These are phyloP conservation scores for Paulownia fortunei DNA, from an alignment of 257 asterid genomes.

Conservation along the genomic window DNA sequence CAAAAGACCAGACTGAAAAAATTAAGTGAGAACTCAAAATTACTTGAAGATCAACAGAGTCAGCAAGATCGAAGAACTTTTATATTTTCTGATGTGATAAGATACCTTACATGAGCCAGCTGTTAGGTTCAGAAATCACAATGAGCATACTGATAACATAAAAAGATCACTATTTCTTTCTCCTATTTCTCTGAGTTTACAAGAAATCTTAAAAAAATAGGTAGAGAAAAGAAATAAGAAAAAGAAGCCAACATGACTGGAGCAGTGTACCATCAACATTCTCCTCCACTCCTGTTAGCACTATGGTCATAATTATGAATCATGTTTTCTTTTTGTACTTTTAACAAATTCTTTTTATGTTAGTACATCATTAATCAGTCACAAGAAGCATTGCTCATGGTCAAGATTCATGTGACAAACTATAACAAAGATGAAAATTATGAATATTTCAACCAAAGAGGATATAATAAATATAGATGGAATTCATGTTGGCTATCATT, in stretches of 20 bases:
- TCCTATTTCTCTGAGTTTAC: not conserved
- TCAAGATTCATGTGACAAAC: not conserved
- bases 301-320: conserved; percentile 22
- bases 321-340: not conserved
- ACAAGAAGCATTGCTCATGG: not conserved
- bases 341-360: not conserved
- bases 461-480: not conserved
- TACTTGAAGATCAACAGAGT: no score
- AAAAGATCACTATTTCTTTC: not conserved
- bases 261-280: conserved; percentile 38
- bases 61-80: no score
- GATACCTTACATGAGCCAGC: conserved; percentile 9
- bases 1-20: no score
- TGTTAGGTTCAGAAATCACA: not conserved
- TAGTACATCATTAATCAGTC: not conserved
- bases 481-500: no score
- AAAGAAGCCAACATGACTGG: not conserved
- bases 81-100: conserved; percentile 8
- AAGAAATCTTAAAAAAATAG: not conserved
- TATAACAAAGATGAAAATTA: not conserved
- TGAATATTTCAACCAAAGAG: not conserved
- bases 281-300: conserved; percentile 33
- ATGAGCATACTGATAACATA: not conserved
- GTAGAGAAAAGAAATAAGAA: no score
- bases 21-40: no score